Base-by-base conservation (phyloP, 2,329 filamentous ascomycete species). In the Aspergillus ustus region DNA sequence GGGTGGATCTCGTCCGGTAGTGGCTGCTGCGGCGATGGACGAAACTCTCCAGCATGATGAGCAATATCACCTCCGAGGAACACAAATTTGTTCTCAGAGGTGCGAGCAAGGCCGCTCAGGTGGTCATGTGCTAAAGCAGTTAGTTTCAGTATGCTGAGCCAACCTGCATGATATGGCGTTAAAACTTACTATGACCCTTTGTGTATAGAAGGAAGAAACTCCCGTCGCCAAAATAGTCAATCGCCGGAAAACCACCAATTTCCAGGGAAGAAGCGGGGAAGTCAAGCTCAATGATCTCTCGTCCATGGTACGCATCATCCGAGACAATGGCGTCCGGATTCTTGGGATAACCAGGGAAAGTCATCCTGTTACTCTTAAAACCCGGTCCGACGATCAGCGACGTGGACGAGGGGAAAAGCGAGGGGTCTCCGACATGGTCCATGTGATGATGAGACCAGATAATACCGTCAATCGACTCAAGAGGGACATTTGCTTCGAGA, bases 401-500 rank as follows among this genome's bases (percentile, higher is more conserved):
- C 2, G 46, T 57, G 5, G 55, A 57, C 6, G 29, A 25, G 3
- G 55, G 55, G 25, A 57, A 57, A n/a, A 19, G 20, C 7, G 20
- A 43, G 11, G 46, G 20, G 15, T 51, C 46, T 43, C 55, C 55
- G 6, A 49, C 34, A 44, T 57, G 55, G 29, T 57, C 55, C 31
- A 50, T 28, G 8, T 57, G 55, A 20, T 57, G 46, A 44, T 57
- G 55, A 3, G 55, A 57, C 55, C 55, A 57, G 7, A 57, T 25
- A 19, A 57, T 51, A 20, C 17, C 45, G 19, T 57, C 17, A 49
- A 57, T 50, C 15, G 44, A 57, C 19, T 57, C 54, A 1, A 57
- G 54, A 25, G 45, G 43, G 28, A 57, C 44, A 43, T 29, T 29
- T 9, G 20, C 29, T 3, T 37, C 45, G n/a, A 28, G 44, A 9